These are phyloP conservation scores for Penicillium pancosmium DNA, from an alignment of 495 filamentous ascomycete species.

Conservation along the genomic window DNA sequence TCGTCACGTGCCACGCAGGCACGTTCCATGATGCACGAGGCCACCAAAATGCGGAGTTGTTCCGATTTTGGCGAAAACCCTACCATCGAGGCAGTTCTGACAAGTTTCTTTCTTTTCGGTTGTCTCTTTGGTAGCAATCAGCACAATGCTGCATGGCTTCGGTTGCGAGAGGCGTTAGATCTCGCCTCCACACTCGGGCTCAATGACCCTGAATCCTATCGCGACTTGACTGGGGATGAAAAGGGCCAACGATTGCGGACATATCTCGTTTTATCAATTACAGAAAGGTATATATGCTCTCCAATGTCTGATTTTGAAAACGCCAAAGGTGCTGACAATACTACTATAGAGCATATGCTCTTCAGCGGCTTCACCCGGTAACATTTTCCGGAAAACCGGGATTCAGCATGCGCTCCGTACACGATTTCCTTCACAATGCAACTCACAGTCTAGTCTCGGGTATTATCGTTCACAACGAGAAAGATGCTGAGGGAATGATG, in stretches of 20 bases:
- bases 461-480: slow-evolving; percentile 49
- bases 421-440: slow-evolving; percentile 44
- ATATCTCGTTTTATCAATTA: slow-evolving; percentile 64
- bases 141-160: slow-evolving; percentile 59
- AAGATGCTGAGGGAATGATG: slow-evolving; percentile 48
- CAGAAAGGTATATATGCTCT: slow-evolving; percentile 52
- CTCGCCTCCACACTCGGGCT: slow-evolving; percentile 60
- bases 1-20: slow-evolving; percentile 55
- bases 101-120: slow-evolving; percentile 79
- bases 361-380: slow-evolving; percentile 57
- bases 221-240: slow-evolving; percentile 43
- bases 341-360: slow-evolving; percentile 64
- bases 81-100: slow-evolving; percentile 68
- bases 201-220: slow-evolving; percentile 57
- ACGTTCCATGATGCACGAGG: slow-evolving; percentile 70
- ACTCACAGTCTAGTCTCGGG: slow-evolving; percentile 44
- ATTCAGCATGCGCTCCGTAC: slow-evolving; percentile 40
- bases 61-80: slow-evolving; percentile 76
- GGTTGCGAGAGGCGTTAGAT: slow-evolving; percentile 61
- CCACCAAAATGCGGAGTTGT: slow-evolving; percentile 71
- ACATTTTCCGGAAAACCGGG: slow-evolving; percentile 43
- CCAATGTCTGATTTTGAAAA: not conserved
- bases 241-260: slow-evolving; percentile 47
- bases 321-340: not conserved
- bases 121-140: slow-evolving; percentile 70